Conservation (phyloP, 768 basidiomycete genomes). For the Mycena capillaripes region DNA sequence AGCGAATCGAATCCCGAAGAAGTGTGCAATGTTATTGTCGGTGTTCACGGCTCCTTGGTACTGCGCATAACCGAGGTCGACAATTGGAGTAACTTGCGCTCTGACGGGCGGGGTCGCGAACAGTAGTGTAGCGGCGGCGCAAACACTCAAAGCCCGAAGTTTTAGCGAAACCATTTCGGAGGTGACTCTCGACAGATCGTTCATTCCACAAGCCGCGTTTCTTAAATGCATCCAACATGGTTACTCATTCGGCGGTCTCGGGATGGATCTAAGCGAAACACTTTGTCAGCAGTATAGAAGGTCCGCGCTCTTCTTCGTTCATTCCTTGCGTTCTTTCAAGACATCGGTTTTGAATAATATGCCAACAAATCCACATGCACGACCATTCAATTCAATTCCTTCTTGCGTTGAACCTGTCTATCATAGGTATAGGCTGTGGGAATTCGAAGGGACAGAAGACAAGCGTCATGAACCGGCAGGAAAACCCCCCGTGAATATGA, state of each 20-base stretch:
- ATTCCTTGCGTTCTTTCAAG: constrained; percentile 1
- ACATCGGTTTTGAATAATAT: background rate
- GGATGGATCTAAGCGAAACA: constrained; percentile 1
- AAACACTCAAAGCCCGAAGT: constrained; percentile 1
- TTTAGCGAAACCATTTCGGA: background rate
- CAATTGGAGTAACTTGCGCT: constrained; percentile 31
- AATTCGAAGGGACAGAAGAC: background rate
- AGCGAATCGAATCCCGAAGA: constrained; percentile 50
- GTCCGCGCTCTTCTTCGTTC: background rate
- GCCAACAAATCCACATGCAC: too few species aligned
- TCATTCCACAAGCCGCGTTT: background rate
- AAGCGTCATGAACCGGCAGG: background rate
- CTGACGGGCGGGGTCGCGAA: background rate
- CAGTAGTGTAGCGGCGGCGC: background rate
- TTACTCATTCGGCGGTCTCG: constrained; percentile 1
- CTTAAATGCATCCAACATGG: background rate
- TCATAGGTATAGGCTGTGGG: too few species aligned
- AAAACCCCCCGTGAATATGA: background rate
- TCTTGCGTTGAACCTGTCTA: too few species aligned
- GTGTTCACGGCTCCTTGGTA: constrained; percentile 46
- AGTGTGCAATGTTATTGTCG: constrained; percentile 39
- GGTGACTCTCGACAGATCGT: background rate
- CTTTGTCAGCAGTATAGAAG: background rate
- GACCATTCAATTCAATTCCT: too few species aligned
- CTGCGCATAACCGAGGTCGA: constrained; percentile 47